Percentiles rank a stretch among this genome's conserved stretches.
phyloP scores from a whole-genome alignment of 2,329 filamentous ascomycete genomes.

The Fusarium sublunatum region DNA sequence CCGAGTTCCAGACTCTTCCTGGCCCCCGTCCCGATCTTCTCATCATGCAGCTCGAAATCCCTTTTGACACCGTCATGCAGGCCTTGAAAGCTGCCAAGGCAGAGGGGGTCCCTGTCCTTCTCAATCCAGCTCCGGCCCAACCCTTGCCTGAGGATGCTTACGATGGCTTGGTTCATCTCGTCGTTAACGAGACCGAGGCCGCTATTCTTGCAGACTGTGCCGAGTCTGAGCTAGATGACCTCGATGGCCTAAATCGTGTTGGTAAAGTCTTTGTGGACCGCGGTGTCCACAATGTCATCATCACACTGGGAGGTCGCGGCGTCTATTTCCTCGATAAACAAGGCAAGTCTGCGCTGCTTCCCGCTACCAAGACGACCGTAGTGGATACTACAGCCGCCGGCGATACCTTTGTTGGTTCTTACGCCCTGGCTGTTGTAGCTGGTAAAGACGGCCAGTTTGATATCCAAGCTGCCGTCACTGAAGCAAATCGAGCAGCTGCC shows the following conservation, averaged over 20 bases:
- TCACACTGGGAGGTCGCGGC: constrained; percentile 87
- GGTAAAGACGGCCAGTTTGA: constrained; percentile 56
- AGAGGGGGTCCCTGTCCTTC: constrained; percentile 70
- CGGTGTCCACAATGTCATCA: constrained; percentile 81
- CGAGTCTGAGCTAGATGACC: constrained; percentile 61
- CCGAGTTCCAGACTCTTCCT: constrained; percentile 51
- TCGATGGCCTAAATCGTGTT: constrained; percentile 59
- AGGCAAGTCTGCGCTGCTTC: constrained; percentile 61
- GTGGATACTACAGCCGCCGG: constrained; percentile 95
- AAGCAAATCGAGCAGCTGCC: constrained; percentile 62
- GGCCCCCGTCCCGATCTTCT: constrained; percentile 68
- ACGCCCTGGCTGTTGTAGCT: constrained; percentile 77
- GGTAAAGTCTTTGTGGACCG: constrained; percentile 70
- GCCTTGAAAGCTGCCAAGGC: constrained; percentile 64
- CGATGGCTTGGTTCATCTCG: constrained; percentile 76
- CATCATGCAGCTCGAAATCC: constrained; percentile 83
- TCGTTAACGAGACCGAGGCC: constrained; percentile 93
- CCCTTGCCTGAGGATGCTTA: constrained; percentile 75
- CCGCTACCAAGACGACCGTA: constrained; percentile 77
- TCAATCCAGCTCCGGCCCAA: constrained; percentile 87
- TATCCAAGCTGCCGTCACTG: constrained; percentile 66
- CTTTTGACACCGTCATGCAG: constrained; percentile 71
- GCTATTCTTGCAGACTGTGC: constrained; percentile 72
- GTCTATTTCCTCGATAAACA: constrained; percentile 70
- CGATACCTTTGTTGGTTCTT: constrained; percentile 92